Conservation (phyloP, 306 rosid species). For the Senna tora region DNA sequence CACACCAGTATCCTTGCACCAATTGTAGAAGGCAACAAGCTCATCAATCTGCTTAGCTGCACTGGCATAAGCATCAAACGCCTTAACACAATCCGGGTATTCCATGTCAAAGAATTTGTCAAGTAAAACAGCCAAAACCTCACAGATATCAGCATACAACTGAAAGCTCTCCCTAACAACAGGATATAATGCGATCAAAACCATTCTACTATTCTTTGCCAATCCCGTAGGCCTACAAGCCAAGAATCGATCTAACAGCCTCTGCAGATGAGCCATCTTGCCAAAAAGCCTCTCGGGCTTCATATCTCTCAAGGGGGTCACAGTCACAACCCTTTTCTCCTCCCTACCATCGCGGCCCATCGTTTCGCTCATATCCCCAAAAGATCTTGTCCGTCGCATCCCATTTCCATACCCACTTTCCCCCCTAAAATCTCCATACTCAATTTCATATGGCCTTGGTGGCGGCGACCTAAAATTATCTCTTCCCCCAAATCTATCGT, state of each 20-base stretch:
- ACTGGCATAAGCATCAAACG: conserved; percentile 87
- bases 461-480: conserved; percentile 86
- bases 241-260: conserved; percentile 84
- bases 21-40: conserved; percentile 63
- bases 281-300: conserved; percentile 78
- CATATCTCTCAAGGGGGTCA: conserved; percentile 93
- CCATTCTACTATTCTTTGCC: conserved; percentile 84
- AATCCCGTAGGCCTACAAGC: conserved; percentile 89
- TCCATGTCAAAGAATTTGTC: conserved; percentile 97
- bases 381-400: conserved; percentile 88
- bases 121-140: conserved; percentile 85
- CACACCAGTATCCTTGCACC: conserved; percentile 90
- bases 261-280: conserved; percentile 92
- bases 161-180: conserved; percentile 89
- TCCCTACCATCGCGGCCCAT: conserved; percentile 41
- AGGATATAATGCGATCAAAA: conserved; percentile 82
- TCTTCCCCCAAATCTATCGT: conserved; percentile 60
- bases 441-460: conserved; percentile 63
- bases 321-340: conserved; percentile 49
- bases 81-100: conserved; percentile 87
- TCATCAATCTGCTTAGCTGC: conserved; percentile 96
- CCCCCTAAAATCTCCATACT: conserved; percentile 61
- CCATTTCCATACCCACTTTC: conserved; percentile 58
- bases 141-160: conserved; percentile 88
- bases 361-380: conserved; percentile 74